phyloP scores from a whole-genome alignment of 176 grass and related monocot genomes.

The Carex pumila region DNA sequence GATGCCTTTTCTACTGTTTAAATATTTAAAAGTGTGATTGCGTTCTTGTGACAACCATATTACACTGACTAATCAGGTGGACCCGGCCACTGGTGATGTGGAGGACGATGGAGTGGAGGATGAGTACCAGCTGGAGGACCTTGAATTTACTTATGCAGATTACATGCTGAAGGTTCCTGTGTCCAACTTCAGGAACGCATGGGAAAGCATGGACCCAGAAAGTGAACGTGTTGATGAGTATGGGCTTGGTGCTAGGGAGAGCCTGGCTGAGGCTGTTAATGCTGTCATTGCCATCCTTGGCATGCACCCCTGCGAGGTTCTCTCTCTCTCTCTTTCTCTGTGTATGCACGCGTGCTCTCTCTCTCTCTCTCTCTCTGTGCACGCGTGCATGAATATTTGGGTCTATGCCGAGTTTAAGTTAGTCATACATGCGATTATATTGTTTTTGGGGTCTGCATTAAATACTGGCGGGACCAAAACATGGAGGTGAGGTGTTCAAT shows the following conservation, averaged over 20 bases:
- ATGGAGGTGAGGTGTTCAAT: too few relatives aligned
- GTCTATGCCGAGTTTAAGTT: background rate
- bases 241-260: conserved; percentile 82
- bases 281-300: conserved; percentile 85
- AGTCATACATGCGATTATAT: background rate
- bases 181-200: conserved; percentile 93
- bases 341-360: too few relatives aligned
- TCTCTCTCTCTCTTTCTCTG: background rate
- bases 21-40: background rate
- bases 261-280: conserved; percentile 72
- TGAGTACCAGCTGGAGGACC: conserved; percentile 93
- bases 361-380: background rate
- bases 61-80: conserved; percentile 45
- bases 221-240: conserved; percentile 83
- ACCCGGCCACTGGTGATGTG: conserved; percentile 67
- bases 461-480: background rate
- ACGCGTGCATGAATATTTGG: background rate
- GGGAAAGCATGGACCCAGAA: conserved; percentile 88
- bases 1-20: background rate
- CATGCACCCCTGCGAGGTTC: conserved; percentile 96
- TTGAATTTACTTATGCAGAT: conserved; percentile 81
- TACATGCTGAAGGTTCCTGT: conserved; percentile 92
- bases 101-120: conserved; percentile 98
- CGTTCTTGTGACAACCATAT: background rate
- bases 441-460: too few relatives aligned